Base-by-base conservation (phyloP, 257 asterid species). In the Cinchona pubescens region DNA sequence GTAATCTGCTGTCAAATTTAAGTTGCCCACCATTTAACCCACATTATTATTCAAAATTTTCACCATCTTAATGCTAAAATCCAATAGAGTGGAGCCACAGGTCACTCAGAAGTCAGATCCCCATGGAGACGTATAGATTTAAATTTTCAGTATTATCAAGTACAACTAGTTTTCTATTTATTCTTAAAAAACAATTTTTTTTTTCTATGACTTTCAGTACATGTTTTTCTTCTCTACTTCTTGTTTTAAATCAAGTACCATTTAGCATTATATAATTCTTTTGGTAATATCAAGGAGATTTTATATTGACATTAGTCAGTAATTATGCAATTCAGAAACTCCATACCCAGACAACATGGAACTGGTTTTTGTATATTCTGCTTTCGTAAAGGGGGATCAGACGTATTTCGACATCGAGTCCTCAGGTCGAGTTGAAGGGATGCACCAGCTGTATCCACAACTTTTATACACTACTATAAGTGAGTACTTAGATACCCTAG, bases 371-470 rank as follows among this genome's bases (percentile, higher is more conserved):
- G 81, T 92, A 75, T 92, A 90, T 87, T 86, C 97, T 0, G 91
- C 76, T 27, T 92, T 92, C 67, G 92, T 94, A 12, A 89, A 92
- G 86, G 98, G 98, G 37, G 96, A 92, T 76, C 97, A 89, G 40
- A 89, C 92, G 12, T 87, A 90, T 82, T 92, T 86, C 51, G 87
- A 80, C 74, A 76, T 90, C 25, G 82, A 78, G 66, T 72, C 91
- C 45, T 72, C 87, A 0, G 86, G 83, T 37, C 96, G 91, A 53
- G 86, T 83, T 29, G 97, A 93, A 73, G 97, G 96, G 79, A 80
- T 93, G 0, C 82, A n/a, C n/a, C n/a, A 82, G 75, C 83, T 89
- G 40, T 94, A 91, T 82, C 96, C 98, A 15, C 83, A 82, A 46
- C 62, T 91, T 79, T 79, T 83, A 49, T 94, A 94, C 85, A 91